A percentile compares a stretch with the other conserved stretches of the same genome.
These are phyloP conservation scores for Phaeosphaeria sp. DNA, from an alignment of 2,329 filamentous ascomycete species.

Conservation along the genomic window DNA sequence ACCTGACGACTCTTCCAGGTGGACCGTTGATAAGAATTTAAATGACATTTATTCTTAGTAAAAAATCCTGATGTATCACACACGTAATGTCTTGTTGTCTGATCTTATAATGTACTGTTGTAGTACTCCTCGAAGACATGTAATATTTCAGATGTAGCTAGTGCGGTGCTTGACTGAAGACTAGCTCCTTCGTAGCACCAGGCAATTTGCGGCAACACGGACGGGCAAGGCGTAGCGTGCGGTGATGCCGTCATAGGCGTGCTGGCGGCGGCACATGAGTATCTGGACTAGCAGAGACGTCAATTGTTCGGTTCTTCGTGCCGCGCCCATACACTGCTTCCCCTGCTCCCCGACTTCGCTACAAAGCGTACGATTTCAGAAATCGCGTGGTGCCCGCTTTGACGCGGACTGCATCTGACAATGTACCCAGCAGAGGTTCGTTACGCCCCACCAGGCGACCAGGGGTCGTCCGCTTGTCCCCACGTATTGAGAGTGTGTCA, in stretches of 20 bases:
- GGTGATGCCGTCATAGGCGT: background rate
- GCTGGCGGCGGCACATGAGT: background rate
- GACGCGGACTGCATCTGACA: conserved; percentile 2
- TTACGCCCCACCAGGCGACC: conserved; percentile 10
- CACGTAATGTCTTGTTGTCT: too few relatives aligned
- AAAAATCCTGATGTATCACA: too few relatives aligned
- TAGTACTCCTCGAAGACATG: too few relatives aligned
- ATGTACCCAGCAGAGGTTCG: conserved; percentile 44
- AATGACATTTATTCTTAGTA: too few relatives aligned
- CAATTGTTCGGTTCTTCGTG: background rate
- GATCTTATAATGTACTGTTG: too few relatives aligned
- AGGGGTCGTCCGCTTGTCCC: conserved; percentile 8
- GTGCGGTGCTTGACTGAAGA: too few relatives aligned
- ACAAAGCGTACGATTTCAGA: background rate
- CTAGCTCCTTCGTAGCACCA: too few relatives aligned
- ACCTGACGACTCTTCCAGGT: too few relatives aligned
- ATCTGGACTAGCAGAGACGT: background rate
- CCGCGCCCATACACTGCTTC: conserved; percentile 2
- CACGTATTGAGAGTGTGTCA: conserved; percentile 27
- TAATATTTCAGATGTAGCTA: too few relatives aligned
- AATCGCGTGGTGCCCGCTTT: conserved; percentile 15
- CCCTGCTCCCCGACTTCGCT: background rate
- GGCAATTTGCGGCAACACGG: background rate
- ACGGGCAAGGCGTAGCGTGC: background rate
- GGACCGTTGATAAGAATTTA: too few relatives aligned